Percentiles rank a stretch among this genome's conserved stretches.
Conservation (phyloP, 2,329 filamentous ascomycete genomes). For the Penicillium sp. region DNA sequence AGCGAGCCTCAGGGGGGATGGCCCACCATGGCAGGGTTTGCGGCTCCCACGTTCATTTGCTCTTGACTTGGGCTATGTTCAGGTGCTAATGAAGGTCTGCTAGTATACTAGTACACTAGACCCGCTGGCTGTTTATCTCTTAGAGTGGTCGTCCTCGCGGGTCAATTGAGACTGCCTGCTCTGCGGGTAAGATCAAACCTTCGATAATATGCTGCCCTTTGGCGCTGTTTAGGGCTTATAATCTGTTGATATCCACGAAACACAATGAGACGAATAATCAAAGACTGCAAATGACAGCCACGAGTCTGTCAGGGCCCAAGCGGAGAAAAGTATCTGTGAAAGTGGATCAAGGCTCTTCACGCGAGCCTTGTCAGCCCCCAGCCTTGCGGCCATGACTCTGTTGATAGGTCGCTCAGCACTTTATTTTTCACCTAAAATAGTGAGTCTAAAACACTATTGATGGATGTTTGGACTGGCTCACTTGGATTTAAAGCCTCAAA, state of each 20-base stretch:
- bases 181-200: no score
- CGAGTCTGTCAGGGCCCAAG: neutral
- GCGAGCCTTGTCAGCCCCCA: neutral
- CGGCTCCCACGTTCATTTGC: neutral
- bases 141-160: no score
- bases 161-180: no score
- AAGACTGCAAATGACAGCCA: neutral
- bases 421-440: neutral
- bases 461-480: neutral
- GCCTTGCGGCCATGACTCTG: neutral
- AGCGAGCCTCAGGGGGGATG: neutral
- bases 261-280: neutral
- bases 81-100: neutral
- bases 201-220: no score
- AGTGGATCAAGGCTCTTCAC: neutral
- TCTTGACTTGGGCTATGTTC: neutral
- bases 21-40: neutral
- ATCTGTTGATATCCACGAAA: neutral
- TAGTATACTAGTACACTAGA: no score
- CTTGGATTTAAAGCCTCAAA: neutral
- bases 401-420: neutral
- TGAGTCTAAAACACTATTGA: neutral
- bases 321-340: neutral
- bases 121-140: no score
- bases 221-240: no score